A percentile compares a stretch with the other conserved stretches of the same genome.
These are phyloP conservation scores for Paraconiothyrium sp. DNA, from an alignment of 2,329 filamentous ascomycete species.

Conservation along the genomic window DNA sequence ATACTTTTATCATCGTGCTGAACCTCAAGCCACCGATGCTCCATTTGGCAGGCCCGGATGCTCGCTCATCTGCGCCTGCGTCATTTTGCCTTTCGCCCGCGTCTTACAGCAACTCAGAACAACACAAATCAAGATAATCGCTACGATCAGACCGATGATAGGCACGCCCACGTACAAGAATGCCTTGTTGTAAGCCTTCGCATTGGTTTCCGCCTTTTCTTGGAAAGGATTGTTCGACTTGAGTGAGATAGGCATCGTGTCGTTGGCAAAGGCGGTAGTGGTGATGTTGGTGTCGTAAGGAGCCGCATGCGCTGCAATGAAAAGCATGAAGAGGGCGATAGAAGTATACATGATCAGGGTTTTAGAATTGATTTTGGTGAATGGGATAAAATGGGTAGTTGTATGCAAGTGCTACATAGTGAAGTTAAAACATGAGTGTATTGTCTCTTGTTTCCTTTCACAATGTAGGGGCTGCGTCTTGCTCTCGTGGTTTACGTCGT, in stretches of 20 bases:
- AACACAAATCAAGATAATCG: neutral
- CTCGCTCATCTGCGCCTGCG: neutral
- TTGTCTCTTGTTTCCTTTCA: neutral
- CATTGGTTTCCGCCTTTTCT: neutral
- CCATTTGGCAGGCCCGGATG: neutral
- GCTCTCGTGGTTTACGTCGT: too few relatives aligned
- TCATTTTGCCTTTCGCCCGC: neutral
- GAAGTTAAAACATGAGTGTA: neutral
- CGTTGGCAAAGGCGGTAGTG: neutral
- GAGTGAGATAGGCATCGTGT: neutral
- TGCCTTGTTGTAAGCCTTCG: neutral
- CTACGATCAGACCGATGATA: neutral
- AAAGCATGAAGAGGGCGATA: neutral
- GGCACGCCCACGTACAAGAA: neutral
- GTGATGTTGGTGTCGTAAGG: neutral
- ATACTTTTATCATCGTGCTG: neutral
- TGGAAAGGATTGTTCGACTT: neutral
- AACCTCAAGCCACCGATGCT: neutral
- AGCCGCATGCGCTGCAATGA: neutral
- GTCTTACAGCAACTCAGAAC: neutral
- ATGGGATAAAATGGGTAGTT: neutral
- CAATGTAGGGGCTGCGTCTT: neutral
- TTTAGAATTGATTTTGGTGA: neutral
- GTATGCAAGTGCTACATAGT: neutral
- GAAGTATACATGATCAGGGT: neutral